Base-by-base conservation (phyloP, 2,329 filamentous ascomycete species). In the Pezicula radicicola region DNA sequence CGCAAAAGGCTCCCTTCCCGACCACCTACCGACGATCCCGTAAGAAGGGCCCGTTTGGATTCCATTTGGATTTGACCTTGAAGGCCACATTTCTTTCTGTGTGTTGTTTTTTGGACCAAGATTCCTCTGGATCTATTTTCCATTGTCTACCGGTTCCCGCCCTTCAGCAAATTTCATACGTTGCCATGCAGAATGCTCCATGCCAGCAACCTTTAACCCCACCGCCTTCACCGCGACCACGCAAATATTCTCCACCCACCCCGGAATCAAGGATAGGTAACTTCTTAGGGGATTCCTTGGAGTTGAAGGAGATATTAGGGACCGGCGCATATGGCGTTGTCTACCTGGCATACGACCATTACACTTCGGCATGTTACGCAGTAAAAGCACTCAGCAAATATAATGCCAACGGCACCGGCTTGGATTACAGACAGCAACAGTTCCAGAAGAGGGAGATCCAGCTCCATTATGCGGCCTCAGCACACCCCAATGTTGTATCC, bases 321-420 rank as follows among this genome's bases (percentile, higher is more conserved):
- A 89, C 93, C 47, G 94, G 94, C 62, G 94, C 94, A 52, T 99
- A 99, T 72, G 94, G 94, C 59, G 92, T 97, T 40, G 94, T 99
- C 25, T 97, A 97, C 75, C 65, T 78, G 89, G 72, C 92, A 94
- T 74, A 83, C 93, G 68, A 86, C 87, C 68, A 93, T 85, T 61
- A 83, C 47, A 63, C 63, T 21, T 48, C 88, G 68, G 81, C 85
- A 53, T 85, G 84, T 59, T 99, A 96, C 77, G 94, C 94, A 58
- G 93, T 99, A 67, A 99, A 99, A 79, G 93, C 92, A 55, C 81
- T 99, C 68, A 94, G 91, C 85, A 97, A 96, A 74, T 80, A 87
- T 72, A 94, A 93, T 71, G 66, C 79, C 59, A 81, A 85, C 68
- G 83, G 83, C 59, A 77, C 79, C 12, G 80, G 80, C 35, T 77